These are phyloP conservation scores for Magnusiomyces ingens DNA, from an alignment of 1,139 yeast genomes.

Conservation along the genomic window DNA sequence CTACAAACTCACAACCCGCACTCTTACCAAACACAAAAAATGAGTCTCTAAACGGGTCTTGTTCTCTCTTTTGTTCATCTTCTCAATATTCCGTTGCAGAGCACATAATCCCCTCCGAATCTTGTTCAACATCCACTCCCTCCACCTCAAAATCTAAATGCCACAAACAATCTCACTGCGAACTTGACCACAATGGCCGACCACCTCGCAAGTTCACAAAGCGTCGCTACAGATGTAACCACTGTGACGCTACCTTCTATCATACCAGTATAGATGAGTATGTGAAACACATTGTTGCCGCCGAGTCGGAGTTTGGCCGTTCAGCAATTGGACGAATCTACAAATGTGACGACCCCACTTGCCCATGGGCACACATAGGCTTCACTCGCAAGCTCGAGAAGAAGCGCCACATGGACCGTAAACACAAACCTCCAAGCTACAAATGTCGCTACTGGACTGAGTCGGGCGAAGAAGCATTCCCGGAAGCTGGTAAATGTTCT, in stretches of 20 bases:
- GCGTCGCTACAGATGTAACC: constrained; percentile 27
- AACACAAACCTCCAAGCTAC: constrained; percentile 27
- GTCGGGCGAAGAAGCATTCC: constrained; percentile 23
- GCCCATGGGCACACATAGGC: constrained; percentile 28
- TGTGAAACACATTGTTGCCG: constrained; percentile 23
- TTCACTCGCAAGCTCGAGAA: constrained; percentile 28
- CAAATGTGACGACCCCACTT: constrained; percentile 25
- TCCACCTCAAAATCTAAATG: too few species aligned
- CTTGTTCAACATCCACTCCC: too few species aligned
- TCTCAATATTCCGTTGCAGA: too few species aligned
- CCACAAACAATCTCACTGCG: too few species aligned
- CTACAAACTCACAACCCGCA: too few species aligned
- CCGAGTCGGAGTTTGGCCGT: constrained; percentile 20
- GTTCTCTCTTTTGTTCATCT: too few species aligned
- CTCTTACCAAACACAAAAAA: too few species aligned
- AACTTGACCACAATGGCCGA: constrained; percentile 27
- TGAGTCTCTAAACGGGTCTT: too few species aligned
- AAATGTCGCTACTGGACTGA: constrained; percentile 29
- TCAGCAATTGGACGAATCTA: constrained; percentile 23
- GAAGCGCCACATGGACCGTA: constrained; percentile 26
- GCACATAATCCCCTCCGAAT: too few species aligned
- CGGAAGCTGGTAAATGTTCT: constrained; percentile 26
- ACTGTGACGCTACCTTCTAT: constrained; percentile 24
- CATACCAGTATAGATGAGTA: constrained; percentile 24
- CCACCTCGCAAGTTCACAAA: constrained; percentile 27